Base-by-base conservation (phyloP, 2,329 filamentous ascomycete species). In the Sporothrix sp. region DNA sequence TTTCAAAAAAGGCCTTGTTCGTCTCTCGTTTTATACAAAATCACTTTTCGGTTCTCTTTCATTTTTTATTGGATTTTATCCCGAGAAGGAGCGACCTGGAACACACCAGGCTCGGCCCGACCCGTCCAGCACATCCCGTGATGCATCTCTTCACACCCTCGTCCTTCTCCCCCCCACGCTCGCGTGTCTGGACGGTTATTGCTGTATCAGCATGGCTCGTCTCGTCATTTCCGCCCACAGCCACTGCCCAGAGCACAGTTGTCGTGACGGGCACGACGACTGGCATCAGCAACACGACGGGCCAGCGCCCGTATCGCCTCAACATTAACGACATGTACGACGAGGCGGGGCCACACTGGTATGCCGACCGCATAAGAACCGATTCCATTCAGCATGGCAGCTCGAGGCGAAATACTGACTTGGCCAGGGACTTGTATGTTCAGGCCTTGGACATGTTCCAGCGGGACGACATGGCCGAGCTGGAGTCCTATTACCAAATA, bases 401-500 rank as follows among this genome's bases (percentile, higher is more conserved):
- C n/a, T n/a, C n/a, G n/a, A n/a, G n/a, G n/a, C n/a, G n/a, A n/a
- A 54, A 50, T 37, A 36, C 43, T 27, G 9, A 51, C 25, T 5
- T 30, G 16, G 3, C 3, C 44, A 68, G 73, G 73, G 71, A 77
- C 43, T 65, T 78, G 6, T 74, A 73, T 56, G 65, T 78, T 21
- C 68, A 68, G 36, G 70, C 71, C 11, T 58, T 78, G 16, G 60
- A 62, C 32, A 62, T 65, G 20, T 65, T 78, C 55, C 69, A 76
- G 50, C 63, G 63, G 3, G 61, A 60, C 25, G 58, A 68, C 51
- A 62, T 71, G 48, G 59, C 62, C 5, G 67, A 77, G 33, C 64
- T 66, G 42, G 55, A 66, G 50, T 78, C 75, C 1, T 78, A 70
- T 59, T 78, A 75, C 57, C 68, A 74, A 50, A 61, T 79, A 51